phyloP scores from a whole-genome alignment of 2,329 filamentous ascomycete genomes.

The Talaromyces pinophilus region DNA sequence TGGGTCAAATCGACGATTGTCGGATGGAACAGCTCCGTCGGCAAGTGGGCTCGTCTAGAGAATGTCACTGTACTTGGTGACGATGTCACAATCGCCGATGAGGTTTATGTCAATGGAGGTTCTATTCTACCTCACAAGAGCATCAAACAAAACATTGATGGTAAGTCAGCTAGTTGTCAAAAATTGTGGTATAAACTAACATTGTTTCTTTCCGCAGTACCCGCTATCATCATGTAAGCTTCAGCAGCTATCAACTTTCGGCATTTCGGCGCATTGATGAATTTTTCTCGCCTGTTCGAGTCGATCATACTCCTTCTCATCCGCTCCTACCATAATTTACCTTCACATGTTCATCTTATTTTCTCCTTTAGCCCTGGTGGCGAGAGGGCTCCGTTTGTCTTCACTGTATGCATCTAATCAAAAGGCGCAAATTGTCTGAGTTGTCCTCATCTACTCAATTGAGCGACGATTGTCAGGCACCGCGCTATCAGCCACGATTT shows the following conservation, averaged over 20 bases:
- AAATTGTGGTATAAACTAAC: slow-evolving; percentile 8
- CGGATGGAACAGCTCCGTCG: slow-evolving; percentile 95
- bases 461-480: background rate
- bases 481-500: background rate
- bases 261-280: slow-evolving; percentile 18
- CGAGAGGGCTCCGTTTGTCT: slow-evolving; percentile 16
- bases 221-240: slow-evolving; percentile 52
- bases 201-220: slow-evolving; percentile 36
- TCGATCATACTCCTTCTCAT: background rate
- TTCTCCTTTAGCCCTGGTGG: slow-evolving; percentile 23
- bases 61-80: slow-evolving; percentile 98
- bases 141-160: slow-evolving; percentile 97
- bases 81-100: slow-evolving; percentile 95
- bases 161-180: slow-evolving; percentile 39
- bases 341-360: slow-evolving; percentile 9
- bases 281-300: background rate
- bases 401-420: slow-evolving; percentile 17
- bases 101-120: slow-evolving; percentile 97
- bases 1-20: slow-evolving; percentile 99
- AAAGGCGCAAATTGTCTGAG: slow-evolving; percentile 4
- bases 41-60: slow-evolving; percentile 93
- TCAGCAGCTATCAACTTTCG: slow-evolving; percentile 3
- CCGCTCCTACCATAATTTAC: slow-evolving; percentile 12
- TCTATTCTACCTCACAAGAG: slow-evolving; percentile 96
- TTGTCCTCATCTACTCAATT: background rate